Percentiles rank a stretch among this genome's conserved stretches.
Evolutionary conservation across 2,329 filamentous ascomycete genomes (phyloP).

Genomic region (Penicillium hesseltinei): DNA sequence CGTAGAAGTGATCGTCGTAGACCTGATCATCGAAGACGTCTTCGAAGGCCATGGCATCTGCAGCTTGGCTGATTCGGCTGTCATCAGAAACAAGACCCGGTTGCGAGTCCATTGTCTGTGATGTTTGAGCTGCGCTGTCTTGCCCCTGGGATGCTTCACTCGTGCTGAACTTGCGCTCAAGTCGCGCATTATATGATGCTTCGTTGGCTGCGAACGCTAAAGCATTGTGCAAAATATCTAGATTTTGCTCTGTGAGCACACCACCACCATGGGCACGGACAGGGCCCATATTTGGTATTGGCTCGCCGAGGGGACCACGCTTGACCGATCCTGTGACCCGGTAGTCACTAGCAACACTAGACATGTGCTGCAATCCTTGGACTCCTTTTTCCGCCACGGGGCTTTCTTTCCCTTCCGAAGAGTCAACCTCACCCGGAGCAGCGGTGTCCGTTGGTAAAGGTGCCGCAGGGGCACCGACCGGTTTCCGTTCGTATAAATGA

Average conservation of each 20-base stretch:
- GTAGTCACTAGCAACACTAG: slow-evolving; percentile 38
- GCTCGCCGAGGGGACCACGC: slow-evolving; percentile 28
- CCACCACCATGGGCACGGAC: slow-evolving; percentile 32
- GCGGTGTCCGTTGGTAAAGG: slow-evolving; percentile 10
- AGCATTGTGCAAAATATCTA: slow-evolving; percentile 77
- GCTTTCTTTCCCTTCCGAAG: slow-evolving; percentile 16
- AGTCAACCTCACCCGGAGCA: slow-evolving; percentile 2
- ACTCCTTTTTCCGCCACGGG: slow-evolving; percentile 7
- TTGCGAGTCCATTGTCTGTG: slow-evolving; percentile 40
- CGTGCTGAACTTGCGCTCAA: slow-evolving; percentile 60
- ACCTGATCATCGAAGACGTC: slow-evolving; percentile 48
- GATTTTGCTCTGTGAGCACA: slow-evolving; percentile 54
- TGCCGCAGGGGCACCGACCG: slow-evolving; percentile 16
- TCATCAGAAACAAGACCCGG: slow-evolving; percentile 52
- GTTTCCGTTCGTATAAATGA: slow-evolving; percentile 43
- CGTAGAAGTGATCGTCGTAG: slow-evolving; percentile 53
- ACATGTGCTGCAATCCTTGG: slow-evolving; percentile 32
- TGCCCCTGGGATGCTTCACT: slow-evolving; percentile 41
- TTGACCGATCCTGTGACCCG: slow-evolving; percentile 19
- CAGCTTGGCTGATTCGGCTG: slow-evolving; percentile 49
- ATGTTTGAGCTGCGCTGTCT: slow-evolving; percentile 35
- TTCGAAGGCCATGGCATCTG: slow-evolving; percentile 39
- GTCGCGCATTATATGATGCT: slow-evolving; percentile 73
- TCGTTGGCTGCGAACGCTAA: slow-evolving; percentile 77
- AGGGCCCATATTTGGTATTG: slow-evolving; percentile 36